Evolutionary conservation across 768 basidiomycete species (phyloP).

Genomic region (Suillus paluster): DNA sequence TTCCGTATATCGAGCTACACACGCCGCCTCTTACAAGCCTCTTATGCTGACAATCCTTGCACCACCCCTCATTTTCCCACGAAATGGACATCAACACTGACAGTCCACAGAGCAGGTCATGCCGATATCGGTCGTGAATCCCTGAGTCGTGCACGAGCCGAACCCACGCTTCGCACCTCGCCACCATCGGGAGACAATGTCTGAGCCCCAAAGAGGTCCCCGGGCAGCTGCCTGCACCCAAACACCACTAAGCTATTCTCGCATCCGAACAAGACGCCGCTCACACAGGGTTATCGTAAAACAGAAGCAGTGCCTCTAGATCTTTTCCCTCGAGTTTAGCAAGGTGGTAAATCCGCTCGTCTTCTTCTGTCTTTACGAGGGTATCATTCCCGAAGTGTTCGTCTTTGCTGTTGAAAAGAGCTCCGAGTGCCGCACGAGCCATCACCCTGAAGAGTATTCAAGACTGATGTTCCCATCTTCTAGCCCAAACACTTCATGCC

Average conservation of each 20-base stretch:
- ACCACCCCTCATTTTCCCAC: constrained; percentile 36
- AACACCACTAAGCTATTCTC: background rate
- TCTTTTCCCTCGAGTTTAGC: background rate
- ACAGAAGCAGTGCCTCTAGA: background rate
- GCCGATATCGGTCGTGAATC: constrained; percentile 31
- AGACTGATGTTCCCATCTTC: background rate
- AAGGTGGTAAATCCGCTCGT: background rate
- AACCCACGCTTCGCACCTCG: constrained; percentile 11
- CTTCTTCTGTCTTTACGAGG: background rate
- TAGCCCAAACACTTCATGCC: background rate
- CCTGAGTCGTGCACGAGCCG: constrained; percentile 21
- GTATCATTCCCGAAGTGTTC: background rate
- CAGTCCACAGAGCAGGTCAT: constrained; percentile 41
- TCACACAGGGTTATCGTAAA: background rate
- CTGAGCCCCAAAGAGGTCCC: too few species aligned
- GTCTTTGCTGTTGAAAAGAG: background rate
- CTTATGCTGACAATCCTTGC: constrained; percentile 10
- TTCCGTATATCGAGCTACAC: too few species aligned
- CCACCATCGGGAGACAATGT: background rate
- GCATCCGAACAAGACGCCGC: background rate
- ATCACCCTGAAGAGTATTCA: background rate
- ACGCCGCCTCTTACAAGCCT: too few species aligned
- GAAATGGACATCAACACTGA: constrained; percentile 31
- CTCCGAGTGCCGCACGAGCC: background rate
- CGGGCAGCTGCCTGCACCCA: constrained; percentile 1